Conservation (phyloP, 176 grass and related monocot genomes). For the Eleusine coracana region DNA sequence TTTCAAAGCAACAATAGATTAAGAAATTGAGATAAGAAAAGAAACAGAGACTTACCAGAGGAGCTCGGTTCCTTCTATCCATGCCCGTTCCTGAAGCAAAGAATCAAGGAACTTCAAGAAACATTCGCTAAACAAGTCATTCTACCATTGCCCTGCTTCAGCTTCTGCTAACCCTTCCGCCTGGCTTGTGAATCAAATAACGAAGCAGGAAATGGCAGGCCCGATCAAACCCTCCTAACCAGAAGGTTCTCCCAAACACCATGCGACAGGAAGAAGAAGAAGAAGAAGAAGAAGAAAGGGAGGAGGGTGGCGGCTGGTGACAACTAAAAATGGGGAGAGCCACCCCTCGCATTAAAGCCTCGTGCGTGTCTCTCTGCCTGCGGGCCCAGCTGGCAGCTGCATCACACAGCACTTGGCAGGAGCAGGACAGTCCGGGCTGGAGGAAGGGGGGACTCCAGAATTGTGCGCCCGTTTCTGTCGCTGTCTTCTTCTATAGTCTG, state of each 20-base stretch:
- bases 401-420: not conserved
- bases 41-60: slow-evolving; percentile 51
- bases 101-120: slow-evolving; percentile 32
- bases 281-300: not conserved
- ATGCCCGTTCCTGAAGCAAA: slow-evolving; percentile 43
- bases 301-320: not conserved
- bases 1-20: not conserved
- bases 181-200: not conserved
- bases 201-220: not conserved
- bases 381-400: not conserved
- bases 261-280: slow-evolving; percentile 22
- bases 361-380: slow-evolving; percentile 3
- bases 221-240: not conserved
- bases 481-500: not conserved
- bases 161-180: not conserved
- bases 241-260: slow-evolving; percentile 33
- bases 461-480: not conserved
- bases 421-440: not conserved
- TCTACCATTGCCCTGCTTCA: not conserved
- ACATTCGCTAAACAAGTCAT: not conserved
- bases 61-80: slow-evolving; percentile 64
- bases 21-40: not conserved
- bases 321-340: slow-evolving; percentile 4
- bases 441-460: not conserved
- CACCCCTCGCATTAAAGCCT: slow-evolving; percentile 38